Conservation (phyloP, 164 flowering plant species). For the Stephania japonica region DNA sequence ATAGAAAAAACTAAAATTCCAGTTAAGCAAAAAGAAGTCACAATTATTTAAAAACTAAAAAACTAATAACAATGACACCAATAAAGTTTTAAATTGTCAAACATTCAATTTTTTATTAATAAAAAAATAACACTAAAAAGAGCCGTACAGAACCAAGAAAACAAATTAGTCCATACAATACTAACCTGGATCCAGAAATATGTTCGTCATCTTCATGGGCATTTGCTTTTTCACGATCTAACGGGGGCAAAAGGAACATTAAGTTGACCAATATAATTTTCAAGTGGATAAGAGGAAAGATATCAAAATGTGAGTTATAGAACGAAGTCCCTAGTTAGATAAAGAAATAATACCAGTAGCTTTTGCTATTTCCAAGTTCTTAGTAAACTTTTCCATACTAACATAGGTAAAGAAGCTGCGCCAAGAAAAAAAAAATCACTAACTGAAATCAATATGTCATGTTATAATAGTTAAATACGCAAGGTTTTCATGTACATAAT, state of each 20-base stretch:
- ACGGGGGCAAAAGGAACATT: neutral
- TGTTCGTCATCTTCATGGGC: conserved; percentile 6
- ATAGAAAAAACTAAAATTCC: neutral
- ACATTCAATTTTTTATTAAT: neutral
- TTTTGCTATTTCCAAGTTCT: conserved; percentile 35
- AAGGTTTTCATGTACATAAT: neutral
- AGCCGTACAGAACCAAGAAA: neutral
- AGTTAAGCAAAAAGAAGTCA: neutral
- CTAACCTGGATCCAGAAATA: conserved; percentile 42
- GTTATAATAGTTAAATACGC: too few relatives aligned
- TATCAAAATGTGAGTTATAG: neutral
- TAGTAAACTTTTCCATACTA: conserved; percentile 52
- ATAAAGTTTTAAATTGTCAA: too few relatives aligned
- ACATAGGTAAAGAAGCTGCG: conserved; percentile 83
- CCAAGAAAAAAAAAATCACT: neutral
- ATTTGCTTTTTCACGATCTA: conserved; percentile 12
- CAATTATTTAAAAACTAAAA: neutral
- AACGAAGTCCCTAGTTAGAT: neutral
- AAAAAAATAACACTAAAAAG: neutral
- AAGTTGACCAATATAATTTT: neutral
- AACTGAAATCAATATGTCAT: neutral
- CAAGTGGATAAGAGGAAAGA: neutral
- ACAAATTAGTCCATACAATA: conserved; percentile 3
- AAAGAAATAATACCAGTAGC: conserved; percentile 29
- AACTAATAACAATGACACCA: neutral